Conservation (phyloP, 495 filamentous ascomycete species). For the Hypoxylon rickii region DNA sequence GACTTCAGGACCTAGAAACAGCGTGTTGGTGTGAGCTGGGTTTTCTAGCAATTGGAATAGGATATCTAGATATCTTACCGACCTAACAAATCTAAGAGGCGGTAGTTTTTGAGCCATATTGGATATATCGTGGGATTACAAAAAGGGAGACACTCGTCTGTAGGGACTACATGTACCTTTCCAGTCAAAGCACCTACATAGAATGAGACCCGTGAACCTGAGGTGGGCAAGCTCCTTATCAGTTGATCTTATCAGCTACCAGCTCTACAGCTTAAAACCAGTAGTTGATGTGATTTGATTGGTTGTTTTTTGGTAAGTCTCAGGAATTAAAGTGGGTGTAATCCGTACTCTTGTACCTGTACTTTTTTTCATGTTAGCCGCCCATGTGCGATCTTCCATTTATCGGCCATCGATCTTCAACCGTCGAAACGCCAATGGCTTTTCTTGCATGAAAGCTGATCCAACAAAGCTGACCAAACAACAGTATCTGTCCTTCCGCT, state of each 20-base stretch:
- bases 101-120: constrained; percentile 41
- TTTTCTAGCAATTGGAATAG: neutral
- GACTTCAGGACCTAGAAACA: constrained; percentile 71
- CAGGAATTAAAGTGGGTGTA: constrained; percentile 17
- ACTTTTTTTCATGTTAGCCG: constrained; percentile 12
- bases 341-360: neutral
- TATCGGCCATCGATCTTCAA: too few relatives aligned
- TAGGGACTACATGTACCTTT: too few relatives aligned
- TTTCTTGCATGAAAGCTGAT: neutral
- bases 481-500: neutral
- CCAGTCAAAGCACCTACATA: too few relatives aligned
- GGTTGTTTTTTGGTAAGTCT: neutral
- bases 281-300: neutral
- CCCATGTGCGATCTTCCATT: neutral
- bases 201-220: too few relatives aligned
- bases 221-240: too few relatives aligned
- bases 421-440: neutral
- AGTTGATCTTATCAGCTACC: neutral
- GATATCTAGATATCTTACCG: constrained; percentile 33
- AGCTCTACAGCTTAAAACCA: neutral
- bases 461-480: constrained; percentile 2
- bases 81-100: constrained; percentile 45
- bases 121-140: neutral
- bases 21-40: constrained; percentile 4
- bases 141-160: neutral